Percentiles rank a stretch among this genome's conserved stretches.
Evolutionary conservation across 2,329 filamentous ascomycete genomes (phyloP).

Genomic region (Ophiocordyceps australis): DNA sequence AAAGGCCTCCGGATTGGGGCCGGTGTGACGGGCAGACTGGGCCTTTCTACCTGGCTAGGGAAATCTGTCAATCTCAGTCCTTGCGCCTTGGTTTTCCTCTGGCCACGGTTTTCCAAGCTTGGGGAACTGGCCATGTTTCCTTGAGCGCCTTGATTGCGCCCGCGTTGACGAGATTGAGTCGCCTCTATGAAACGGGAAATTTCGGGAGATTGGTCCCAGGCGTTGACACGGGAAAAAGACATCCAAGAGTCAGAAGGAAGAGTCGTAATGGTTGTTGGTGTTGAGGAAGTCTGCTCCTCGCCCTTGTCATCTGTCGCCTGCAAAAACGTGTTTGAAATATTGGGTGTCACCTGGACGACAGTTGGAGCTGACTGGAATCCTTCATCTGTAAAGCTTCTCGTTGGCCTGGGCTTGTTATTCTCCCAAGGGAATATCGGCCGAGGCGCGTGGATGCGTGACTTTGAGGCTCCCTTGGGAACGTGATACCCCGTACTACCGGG

Average conservation of each 20-base stretch:
- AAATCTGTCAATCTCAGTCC: conserved; percentile 70
- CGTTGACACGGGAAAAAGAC: conserved; percentile 60
- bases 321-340: no score
- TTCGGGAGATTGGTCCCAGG: conserved; percentile 82
- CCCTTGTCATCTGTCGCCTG: no score
- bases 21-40: conserved; percentile 79
- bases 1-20: conserved; percentile 54
- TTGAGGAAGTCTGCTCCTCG: conserved; percentile 26
- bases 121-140: no score
- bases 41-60: conserved; percentile 62
- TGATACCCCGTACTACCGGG: conserved; percentile 82
- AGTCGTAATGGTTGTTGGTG: conserved; percentile 26
- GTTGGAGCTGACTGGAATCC: no score
- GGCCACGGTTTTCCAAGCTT: no score
- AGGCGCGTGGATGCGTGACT: conserved; percentile 32
- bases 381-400: conserved; percentile 37
- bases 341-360: no score
- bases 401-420: conserved; percentile 37
- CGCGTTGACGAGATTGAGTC: no score
- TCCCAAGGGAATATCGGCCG: conserved; percentile 88
- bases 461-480: conserved; percentile 47
- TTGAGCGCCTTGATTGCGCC: no score
- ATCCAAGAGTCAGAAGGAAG: conserved; percentile 47
- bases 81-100: conserved; percentile 12
- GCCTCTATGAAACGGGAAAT: conserved; percentile 77